Base-by-base conservation (phyloP, 306 rosid genomes). In the Fagus crenata region DNA sequence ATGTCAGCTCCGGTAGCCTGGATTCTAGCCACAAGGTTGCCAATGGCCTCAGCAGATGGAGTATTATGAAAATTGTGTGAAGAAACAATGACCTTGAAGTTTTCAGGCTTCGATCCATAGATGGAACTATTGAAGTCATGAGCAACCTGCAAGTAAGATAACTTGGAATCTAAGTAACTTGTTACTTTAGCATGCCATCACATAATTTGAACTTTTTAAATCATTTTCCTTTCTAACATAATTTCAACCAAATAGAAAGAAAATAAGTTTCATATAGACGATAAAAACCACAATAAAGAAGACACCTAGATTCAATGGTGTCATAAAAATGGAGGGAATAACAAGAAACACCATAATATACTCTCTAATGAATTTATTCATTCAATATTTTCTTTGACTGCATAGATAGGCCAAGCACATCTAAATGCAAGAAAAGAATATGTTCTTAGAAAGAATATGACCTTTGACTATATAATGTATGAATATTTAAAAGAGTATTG, bases 1-100 rank as follows among this genome's bases (percentile, higher is more conserved):
- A 85, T 75, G 79, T 85, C 88, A 39, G 85, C 85, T 75, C 88
- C 85, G 1, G 88, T 75, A 0, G 88, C 74, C 75, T 81, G 88
- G 53, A 85, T 81, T 67, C 77, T 85, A 14, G 88, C 85, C 7
- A 81, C 77, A 40, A 85, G 79, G 42, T 85, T 85, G 36, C 85
- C 85, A 28, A 81, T 81, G 70, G 72, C 81, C 75, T 85, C 88
- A 0, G 83, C 46, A 1, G 88, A 78, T 59, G 88, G 88, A 79
- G 88, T 85, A 22, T 85, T 73, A 17, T 82, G 80, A 49, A 82
- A 85, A 60, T 85, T 82, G 79, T 85, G 77, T 37, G 86, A 85
- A 72, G 88, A 85, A 72, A 85, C 88, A 75, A 85, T 79, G 36
- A 85, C 72, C 70, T 85, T 85, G 72, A 79, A 79, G 64, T 82